Evolutionary conservation across 2,329 filamentous ascomycete genomes (phyloP).

Genomic region (Colletotrichum caudatum): DNA sequence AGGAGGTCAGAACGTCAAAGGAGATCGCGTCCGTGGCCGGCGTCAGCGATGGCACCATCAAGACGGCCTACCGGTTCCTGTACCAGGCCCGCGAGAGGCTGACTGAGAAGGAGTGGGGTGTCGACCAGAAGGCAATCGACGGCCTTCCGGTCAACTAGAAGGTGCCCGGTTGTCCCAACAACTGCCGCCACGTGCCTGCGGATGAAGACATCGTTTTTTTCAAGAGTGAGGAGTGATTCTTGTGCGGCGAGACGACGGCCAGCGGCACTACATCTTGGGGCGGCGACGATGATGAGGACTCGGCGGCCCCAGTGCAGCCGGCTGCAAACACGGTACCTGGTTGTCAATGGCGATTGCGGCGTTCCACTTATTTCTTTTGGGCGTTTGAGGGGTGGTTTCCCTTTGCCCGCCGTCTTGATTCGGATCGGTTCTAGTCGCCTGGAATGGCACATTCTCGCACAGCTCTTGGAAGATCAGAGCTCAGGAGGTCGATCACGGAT

Average conservation of each 20-base stretch:
- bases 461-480: constrained; percentile 32
- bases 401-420: constrained; percentile 13
- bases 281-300: too few species aligned
- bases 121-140: constrained; percentile 76
- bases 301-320: not conserved
- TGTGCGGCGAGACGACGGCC: not conserved
- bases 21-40: constrained; percentile 87
- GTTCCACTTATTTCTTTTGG: constrained; percentile 2
- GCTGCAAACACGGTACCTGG: constrained; percentile 7
- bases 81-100: constrained; percentile 80
- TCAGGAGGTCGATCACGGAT: constrained; percentile 14
- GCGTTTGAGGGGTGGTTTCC: constrained; percentile 29
- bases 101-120: constrained; percentile 80
- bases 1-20: constrained; percentile 81
- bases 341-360: not conserved
- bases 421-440: constrained; percentile 25
- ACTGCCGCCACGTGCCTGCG: not conserved
- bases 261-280: too few species aligned
- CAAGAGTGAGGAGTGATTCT: not conserved
- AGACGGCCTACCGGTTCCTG: constrained; percentile 92
- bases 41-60: constrained; percentile 96
- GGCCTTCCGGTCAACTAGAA: constrained; percentile 68
- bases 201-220: not conserved
- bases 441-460: constrained; percentile 21
- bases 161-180: constrained; percentile 17